Base-by-base conservation (phyloP, 2,329 filamentous ascomycete genomes). In the Chalara sp. region DNA sequence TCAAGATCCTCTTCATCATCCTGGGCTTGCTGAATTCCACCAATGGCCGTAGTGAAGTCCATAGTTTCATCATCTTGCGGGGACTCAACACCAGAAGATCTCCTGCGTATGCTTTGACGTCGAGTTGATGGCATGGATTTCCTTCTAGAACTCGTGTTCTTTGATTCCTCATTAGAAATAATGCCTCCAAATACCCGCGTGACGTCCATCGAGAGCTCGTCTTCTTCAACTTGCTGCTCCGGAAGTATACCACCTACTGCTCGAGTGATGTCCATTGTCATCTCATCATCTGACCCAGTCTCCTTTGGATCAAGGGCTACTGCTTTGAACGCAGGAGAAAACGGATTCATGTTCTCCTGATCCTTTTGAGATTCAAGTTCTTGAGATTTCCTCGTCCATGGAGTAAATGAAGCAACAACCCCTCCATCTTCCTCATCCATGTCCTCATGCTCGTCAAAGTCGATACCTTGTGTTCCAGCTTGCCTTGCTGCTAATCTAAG, bases 191-290 rank as follows among this genome's bases (percentile, higher is more conserved):
- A 75, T 6, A 82, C 88, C 49, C 81, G 82, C 2, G 92, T 96
- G 6, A 96, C 88, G 60, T 97, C 92, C 92, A 97, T 96, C 28
- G 89, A 93, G 76, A 95, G 84, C 39, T 77, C 74, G 29, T 74
- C 63, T 47, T 73, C 69, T 52, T 67, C 66, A 30, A 55, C 53
- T 50, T 55, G 44, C 49, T 57, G 50, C 30, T 50, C 50, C 29
- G 62, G 54, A 41, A 68, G 51, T 42, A 82, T 82, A n/a, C 76
- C 72, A 4, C 80, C 80, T 43, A 81, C 69, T 6, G 75, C 73
- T 42, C 66, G 68, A 2, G 79, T 82, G 59, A 81, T 75, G 21
- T 81, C 76, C 76, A 79, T 76, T 56, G 75, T 74, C 57, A 76
- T 65, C 30, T 63, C 61, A 11, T 46, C 59, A 10, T 63, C 60